Evolutionary conservation across 495 filamentous ascomycete species (phyloP), one percentile per base, ranked within the genome.

Genomic region (Lasiosphaeria hispida): DNA sequence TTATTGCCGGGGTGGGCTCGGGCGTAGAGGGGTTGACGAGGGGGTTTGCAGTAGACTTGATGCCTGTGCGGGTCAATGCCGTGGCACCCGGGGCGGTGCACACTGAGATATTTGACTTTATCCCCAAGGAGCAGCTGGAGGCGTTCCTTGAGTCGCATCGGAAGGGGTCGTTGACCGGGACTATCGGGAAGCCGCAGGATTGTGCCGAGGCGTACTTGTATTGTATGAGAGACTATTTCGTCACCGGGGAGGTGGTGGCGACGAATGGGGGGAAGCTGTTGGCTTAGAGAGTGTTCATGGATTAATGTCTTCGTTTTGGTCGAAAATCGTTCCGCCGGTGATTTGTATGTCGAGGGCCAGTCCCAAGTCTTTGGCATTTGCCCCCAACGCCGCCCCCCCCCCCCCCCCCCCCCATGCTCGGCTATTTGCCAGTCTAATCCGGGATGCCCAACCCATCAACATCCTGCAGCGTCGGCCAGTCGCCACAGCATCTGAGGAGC

Each of bases 171-270:
- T 64, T 80, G 33, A 79, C 76, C 2, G 75, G 77, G 11, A 62
- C 67, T 57, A 61, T 82, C 34, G 86, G 76, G 0, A 56, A 57
- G 60, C 74, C 79, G 8, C 78, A 80, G 63, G 84, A 87, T 64
- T 73, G 81, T 13, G 85, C 81, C 0, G 83, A 88, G 74, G 75
- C 80, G 15, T 88, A 88, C 72, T 43, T 86, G 42, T 87, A 81
- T 63, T 66, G 77, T 1, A 85, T 88, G 84, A 80, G 77, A 63
- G 84, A 88, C 37, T 23, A 23, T 10, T 58, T 52, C 11, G 33
- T 45, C 0, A 62, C 53, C 1, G 62, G 59, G 17, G 35, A 14
- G 23, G 37, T 59, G 37, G 14, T 64, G 7, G 33, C 14, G 35
- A 58, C 62, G 7, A 35, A 64, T 52, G 62, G 59, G 0, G 59